phyloP scores from a whole-genome alignment of 192 early-diverging fungal genomes.

The Coemansia sp. region DNA sequence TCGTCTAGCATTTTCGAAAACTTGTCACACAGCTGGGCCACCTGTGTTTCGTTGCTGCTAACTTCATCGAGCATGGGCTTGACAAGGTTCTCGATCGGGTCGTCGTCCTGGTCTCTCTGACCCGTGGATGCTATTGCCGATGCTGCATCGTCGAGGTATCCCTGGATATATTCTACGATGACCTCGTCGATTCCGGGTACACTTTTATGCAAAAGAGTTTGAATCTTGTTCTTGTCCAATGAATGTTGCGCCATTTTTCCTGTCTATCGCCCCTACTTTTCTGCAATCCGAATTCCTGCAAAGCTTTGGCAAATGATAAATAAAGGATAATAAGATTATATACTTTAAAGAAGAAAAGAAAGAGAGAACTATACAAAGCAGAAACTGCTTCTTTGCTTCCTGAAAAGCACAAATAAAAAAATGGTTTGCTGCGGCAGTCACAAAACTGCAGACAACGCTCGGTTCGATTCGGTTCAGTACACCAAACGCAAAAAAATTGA shows the following conservation, averaged over 20 bases:
- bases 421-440: constrained; percentile 6
- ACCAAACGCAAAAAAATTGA: too few relatives aligned
- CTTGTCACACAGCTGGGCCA: constrained; percentile 68
- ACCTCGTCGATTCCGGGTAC: constrained; percentile 74
- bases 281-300: background rate
- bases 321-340: background rate
- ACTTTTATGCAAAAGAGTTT: constrained; percentile 51
- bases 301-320: background rate
- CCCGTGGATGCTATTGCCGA: constrained; percentile 27
- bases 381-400: background rate
- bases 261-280: constrained; percentile 8
- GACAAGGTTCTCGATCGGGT: constrained; percentile 64
- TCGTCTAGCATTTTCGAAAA: constrained; percentile 64
- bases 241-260: constrained; percentile 15
- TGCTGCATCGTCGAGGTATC: constrained; percentile 65
- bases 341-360: background rate
- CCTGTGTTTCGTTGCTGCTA: constrained; percentile 59
- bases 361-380: background rate
- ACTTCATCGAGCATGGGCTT: constrained; percentile 67
- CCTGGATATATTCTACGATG: constrained; percentile 75
- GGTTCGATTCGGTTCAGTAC: background rate
- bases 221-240: constrained; percentile 50
- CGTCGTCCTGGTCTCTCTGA: constrained; percentile 27
- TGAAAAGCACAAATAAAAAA: background rate
- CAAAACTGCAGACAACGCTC: background rate